Percentiles rank a stretch among this genome's conserved stretches.
These are phyloP conservation scores for Fusarium oligoseptatum DNA, from an alignment of 2,329 filamentous ascomycete species.

Conservation along the genomic window DNA sequence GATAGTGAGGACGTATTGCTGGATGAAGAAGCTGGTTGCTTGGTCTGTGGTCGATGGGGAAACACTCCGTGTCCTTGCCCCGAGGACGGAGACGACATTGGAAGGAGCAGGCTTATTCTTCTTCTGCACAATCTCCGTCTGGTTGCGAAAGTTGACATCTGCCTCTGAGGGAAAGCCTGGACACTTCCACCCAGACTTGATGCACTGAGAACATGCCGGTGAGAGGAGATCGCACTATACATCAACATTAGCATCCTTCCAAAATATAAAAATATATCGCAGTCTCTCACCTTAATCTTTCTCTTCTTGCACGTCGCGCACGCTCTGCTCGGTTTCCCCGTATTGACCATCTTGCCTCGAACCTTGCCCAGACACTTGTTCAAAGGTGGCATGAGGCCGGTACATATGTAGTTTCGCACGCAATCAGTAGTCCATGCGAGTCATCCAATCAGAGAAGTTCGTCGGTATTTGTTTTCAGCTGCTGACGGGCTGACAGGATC, in stretches of 20 bases:
- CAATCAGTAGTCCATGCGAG: neutral
- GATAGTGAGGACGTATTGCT: slow-evolving; percentile 28
- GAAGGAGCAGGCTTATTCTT: neutral
- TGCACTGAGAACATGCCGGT: slow-evolving; percentile 36
- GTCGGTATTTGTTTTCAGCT: neutral
- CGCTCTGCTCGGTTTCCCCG: slow-evolving; percentile 36
- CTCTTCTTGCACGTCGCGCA: slow-evolving; percentile 38
- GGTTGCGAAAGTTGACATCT: slow-evolving; percentile 28
- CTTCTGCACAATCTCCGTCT: neutral
- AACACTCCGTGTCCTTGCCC: slow-evolving; percentile 11
- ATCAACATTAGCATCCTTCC: neutral
- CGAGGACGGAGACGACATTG: neutral
- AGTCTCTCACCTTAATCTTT: slow-evolving; percentile 34
- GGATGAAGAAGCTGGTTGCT: slow-evolving; percentile 37
- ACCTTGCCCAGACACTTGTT: neutral
- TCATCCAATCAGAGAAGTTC: neutral
- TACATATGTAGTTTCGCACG: neutral
- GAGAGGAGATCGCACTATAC: slow-evolving; percentile 31
- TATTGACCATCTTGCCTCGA: slow-evolving; percentile 27
- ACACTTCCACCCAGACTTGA: slow-evolving; percentile 32
- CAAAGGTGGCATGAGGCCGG: neutral
- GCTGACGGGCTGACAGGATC: neutral
- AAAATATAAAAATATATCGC: rapidly evolving
- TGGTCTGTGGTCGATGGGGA: slow-evolving; percentile 26
- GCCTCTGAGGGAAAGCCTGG: slow-evolving; percentile 20